These are phyloP conservation scores for Golubevia sp. DNA, from an alignment of 1,284 basidiomycete species.

Conservation along the genomic window DNA sequence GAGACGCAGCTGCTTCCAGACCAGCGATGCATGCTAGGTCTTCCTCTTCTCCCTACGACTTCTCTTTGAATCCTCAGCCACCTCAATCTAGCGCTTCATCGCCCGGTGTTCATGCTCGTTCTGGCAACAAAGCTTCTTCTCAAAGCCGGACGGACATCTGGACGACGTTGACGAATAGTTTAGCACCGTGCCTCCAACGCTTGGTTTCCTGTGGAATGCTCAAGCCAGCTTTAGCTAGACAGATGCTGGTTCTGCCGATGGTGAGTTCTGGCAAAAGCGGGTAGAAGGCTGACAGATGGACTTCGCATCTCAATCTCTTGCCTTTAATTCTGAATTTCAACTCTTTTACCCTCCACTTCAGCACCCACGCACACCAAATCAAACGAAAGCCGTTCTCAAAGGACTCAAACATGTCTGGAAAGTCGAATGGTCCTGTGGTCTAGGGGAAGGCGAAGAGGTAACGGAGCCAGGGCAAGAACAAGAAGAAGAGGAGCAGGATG, in stretches of 20 bases:
- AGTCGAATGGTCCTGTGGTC: slow-evolving; percentile 55
- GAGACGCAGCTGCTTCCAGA: not conserved
- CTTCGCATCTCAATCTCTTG: too few relatives aligned
- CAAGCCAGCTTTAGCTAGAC: slow-evolving; percentile 51
- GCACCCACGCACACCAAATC: slow-evolving; percentile 49
- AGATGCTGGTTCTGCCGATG: slow-evolving; percentile 48
- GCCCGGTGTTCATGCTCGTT: too few relatives aligned
- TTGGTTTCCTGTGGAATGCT: slow-evolving; percentile 59
- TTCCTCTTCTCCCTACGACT: too few relatives aligned
- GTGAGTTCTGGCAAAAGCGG: too few relatives aligned
- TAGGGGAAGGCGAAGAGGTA: slow-evolving; percentile 15
- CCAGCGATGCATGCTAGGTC: not conserved
- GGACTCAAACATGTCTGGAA: slow-evolving; percentile 44
- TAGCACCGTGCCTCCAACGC: slow-evolving; percentile 54
- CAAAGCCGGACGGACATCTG: slow-evolving; percentile 33
- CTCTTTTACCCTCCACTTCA: too few relatives aligned
- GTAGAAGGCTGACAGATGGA: too few relatives aligned
- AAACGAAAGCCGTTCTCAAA: slow-evolving; percentile 48
- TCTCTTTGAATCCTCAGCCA: too few relatives aligned
- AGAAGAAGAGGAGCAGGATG: not conserved
- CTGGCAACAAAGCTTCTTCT: not conserved
- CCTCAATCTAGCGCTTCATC: too few relatives aligned
- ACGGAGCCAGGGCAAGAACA: not conserved
- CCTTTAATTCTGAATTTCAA: too few relatives aligned
- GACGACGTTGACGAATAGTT: slow-evolving; percentile 47